Percentiles rank a stretch among this genome's conserved stretches.
These are phyloP conservation scores for Cardiospermum halicacabum DNA, from an alignment of 345 rosid genomes.

Conservation along the genomic window DNA sequence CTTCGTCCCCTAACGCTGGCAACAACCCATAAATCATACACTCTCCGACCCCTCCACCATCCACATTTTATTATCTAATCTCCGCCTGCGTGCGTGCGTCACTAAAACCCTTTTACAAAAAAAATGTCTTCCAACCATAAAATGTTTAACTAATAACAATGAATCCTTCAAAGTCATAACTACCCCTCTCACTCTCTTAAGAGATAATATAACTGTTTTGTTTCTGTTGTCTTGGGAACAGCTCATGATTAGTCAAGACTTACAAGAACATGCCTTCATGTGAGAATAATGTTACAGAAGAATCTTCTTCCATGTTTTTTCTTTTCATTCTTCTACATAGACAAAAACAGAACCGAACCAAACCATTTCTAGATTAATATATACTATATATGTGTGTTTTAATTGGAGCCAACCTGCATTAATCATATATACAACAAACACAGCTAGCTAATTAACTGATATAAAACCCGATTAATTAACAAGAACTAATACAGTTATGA, in stretches of 20 bases:
- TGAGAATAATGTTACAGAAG: slow-evolving; percentile 19
- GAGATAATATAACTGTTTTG: slow-evolving; percentile 29
- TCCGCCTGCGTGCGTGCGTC: neutral
- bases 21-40: slow-evolving; percentile 18
- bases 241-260: slow-evolving; percentile 32
- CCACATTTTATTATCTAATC: neutral
- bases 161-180: slow-evolving; percentile 12
- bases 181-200: too few species aligned
- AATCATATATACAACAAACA: slow-evolving; percentile 11
- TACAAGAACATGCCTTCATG: slow-evolving; percentile 47
- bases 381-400: neutral
- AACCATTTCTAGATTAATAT: neutral
- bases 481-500: too few species aligned
- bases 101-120: neutral
- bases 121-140: slow-evolving; percentile 7
- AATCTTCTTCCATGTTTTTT: slow-evolving; percentile 1
- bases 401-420: slow-evolving; percentile 3
- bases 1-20: slow-evolving; percentile 39
- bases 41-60: slow-evolving; percentile 14
- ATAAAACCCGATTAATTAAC: neutral
- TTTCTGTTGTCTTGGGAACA: slow-evolving; percentile 25
- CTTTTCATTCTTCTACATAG: neutral
- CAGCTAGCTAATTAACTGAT: neutral
- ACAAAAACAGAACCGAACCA: slow-evolving; percentile 2
- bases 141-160: too few species aligned